phyloP scores from a whole-genome alignment of 2,329 filamentous ascomycete genomes.

The Fusarium heterosporum region DNA sequence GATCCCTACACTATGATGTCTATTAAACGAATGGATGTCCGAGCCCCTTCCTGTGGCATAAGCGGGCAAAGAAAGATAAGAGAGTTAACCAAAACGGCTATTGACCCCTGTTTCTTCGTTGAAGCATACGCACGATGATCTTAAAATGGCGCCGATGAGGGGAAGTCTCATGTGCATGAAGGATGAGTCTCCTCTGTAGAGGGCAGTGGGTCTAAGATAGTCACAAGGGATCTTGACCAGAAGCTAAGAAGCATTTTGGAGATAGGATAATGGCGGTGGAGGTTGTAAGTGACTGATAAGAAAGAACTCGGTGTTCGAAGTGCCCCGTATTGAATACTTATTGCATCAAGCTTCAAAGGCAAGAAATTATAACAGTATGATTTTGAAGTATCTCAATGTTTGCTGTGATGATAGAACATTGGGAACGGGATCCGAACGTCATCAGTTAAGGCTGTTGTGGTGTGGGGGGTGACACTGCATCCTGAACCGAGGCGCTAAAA shows the following conservation, averaged over 20 bases:
- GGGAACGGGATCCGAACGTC: slow-evolving; percentile 16
- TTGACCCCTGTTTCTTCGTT: not conserved
- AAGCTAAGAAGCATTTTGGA: slow-evolving; percentile 6
- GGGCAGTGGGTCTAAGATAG: slow-evolving; percentile 20
- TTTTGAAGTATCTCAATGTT: not conserved
- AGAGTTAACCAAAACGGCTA: not conserved
- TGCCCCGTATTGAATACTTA: not conserved
- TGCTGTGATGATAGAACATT: not conserved
- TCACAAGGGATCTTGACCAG: slow-evolving; percentile 19
- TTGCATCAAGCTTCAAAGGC: not conserved
- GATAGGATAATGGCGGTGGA: slow-evolving; percentile 8
- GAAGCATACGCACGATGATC: slow-evolving; percentile 2
- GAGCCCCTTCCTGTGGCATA: not conserved
- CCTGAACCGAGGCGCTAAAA: slow-evolving; percentile 14
- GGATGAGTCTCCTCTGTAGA: not conserved
- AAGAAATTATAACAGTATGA: not conserved
- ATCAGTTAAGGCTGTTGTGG: slow-evolving; percentile 23
- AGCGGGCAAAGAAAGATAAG: not conserved
- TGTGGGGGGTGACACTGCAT: slow-evolving; percentile 28
- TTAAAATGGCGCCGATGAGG: slow-evolving; percentile 9
- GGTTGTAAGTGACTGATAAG: not conserved
- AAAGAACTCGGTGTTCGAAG: not conserved
- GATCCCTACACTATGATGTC: no score
- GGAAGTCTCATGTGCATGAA: slow-evolving; percentile 26
- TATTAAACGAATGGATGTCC: not conserved